Conservation (phyloP, 768 basidiomycete genomes). For the Mycena vulgaris region DNA sequence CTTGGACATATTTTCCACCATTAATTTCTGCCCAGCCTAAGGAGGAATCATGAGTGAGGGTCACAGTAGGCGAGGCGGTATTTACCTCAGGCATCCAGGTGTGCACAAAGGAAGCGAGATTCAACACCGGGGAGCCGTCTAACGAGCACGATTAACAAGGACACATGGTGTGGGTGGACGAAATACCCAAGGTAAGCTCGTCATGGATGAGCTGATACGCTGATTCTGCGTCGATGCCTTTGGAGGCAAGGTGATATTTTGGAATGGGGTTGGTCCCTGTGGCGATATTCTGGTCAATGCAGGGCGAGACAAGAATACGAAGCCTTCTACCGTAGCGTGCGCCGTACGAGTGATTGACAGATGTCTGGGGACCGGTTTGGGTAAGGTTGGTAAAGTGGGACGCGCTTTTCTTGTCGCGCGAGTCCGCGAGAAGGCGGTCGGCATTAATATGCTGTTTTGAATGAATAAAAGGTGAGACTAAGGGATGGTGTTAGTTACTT, state of each 20-base stretch:
- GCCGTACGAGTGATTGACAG: constrained; percentile 64
- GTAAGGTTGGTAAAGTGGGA: constrained; percentile 54
- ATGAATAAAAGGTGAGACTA: neutral
- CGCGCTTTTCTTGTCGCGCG: constrained; percentile 63
- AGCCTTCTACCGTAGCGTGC: constrained; percentile 79
- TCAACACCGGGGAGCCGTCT: constrained; percentile 75
- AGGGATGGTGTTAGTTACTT: constrained; percentile 51
- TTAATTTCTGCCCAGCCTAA: constrained; percentile 64
- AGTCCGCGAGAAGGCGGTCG: constrained; percentile 72
- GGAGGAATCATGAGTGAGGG: constrained; percentile 4
- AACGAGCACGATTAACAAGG: constrained; percentile 39
- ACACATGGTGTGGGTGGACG: neutral
- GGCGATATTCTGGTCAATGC: too few species aligned
- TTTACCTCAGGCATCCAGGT: constrained; percentile 72
- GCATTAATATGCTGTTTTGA: constrained; percentile 78
- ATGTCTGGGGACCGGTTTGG: constrained; percentile 48
- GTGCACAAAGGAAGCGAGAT: constrained; percentile 74
- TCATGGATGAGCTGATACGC: constrained; percentile 72
- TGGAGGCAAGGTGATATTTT: constrained; percentile 63
- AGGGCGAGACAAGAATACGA: too few species aligned
- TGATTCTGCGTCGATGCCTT: constrained; percentile 72
- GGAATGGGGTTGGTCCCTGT: constrained; percentile 78
- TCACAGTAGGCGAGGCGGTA: neutral
- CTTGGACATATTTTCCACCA: constrained; percentile 75
- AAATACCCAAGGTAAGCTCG: constrained; percentile 69